Base-by-base conservation (phyloP, 1,284 basidiomycete genomes). In the Butyriboletus appendiculatus region DNA sequence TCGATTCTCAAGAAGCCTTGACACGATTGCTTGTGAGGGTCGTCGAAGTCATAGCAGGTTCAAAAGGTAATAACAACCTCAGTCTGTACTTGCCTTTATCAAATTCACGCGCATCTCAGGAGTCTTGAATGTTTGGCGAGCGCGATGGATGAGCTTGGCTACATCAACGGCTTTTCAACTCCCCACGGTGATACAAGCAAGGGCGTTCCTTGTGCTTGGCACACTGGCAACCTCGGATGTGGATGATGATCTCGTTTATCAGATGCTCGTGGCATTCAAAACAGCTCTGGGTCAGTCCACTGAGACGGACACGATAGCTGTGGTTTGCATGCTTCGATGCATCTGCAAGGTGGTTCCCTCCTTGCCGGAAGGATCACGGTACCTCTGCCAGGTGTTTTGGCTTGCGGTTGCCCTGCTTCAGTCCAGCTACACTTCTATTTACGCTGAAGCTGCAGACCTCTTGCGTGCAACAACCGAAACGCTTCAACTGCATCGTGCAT, bases 121-220 rank as follows among this genome's bases (percentile, higher is more conserved):
- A 49, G 77, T 94, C 11, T 76, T 92, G 39, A 98, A 98, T 66
- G 85, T 91, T 15, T 98, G 96, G 95, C 83, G 91, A 54, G 92
- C 94, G 26, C 81, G 95, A 38, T 94, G 95, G 92, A 94, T 95
- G 85, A 88, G 93, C 51, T 73, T 98, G 50, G 85, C 95, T n/a
- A 91, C 92, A 0, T 87, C 93, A 2, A 94, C 90, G 0, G 94
- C 94, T 20, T 97, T 98, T 78, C 95, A 97, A 69, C 84, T 92
- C 54, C 94, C 93, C 14, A 91, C 94, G 0, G 88, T 91, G 18
- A 85, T 96, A 26, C 95, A 97, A 70, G 88, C 91, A 42, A 86
- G 94, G 18, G 92, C 94, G 0, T 96, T 97, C 69, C 84, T 92
- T 30, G 85, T 91, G 3, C 81, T 98, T 14, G 92, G 93, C 5